These are phyloP conservation scores for Drechmeria coniospora DNA, from an alignment of 2,329 filamentous ascomycete species.

Conservation along the genomic window DNA sequence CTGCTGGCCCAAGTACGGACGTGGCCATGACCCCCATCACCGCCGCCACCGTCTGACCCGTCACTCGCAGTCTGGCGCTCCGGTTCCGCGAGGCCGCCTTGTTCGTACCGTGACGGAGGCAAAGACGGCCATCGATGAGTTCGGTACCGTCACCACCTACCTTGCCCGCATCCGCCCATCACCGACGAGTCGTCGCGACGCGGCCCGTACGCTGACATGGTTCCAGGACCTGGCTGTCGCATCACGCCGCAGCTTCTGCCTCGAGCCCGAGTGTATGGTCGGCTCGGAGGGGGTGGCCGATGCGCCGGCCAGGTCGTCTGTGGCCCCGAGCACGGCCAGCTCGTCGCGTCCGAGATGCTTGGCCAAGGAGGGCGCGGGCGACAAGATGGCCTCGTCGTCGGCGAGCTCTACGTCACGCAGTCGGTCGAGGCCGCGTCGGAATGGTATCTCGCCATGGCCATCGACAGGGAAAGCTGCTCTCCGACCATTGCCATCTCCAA, in stretches of 20 bases:
- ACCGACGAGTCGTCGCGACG: too few relatives aligned
- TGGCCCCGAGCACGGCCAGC: constrained; percentile 6
- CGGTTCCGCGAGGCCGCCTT: constrained; percentile 10
- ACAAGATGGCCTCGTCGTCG: constrained; percentile 7
- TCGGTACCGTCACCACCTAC: constrained; percentile 3
- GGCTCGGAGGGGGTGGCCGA: constrained; percentile 4
- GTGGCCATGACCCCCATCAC: too few relatives aligned
- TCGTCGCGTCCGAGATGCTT: constrained; percentile 9
- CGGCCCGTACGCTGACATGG: not conserved
- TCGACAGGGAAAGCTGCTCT: constrained; percentile 24
- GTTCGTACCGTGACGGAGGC: constrained; percentile 10
- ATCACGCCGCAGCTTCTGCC: constrained; percentile 14
- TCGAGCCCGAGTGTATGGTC: constrained; percentile 3
- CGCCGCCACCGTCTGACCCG: constrained; percentile 1
- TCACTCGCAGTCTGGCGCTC: constrained; percentile 10
- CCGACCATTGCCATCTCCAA: constrained; percentile 22
- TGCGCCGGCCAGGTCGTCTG: constrained; percentile 4
- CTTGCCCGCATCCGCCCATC: not conserved
- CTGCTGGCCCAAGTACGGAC: constrained; percentile 11
- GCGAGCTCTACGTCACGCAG: constrained; percentile 22
- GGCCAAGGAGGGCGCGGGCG: constrained; percentile 1
- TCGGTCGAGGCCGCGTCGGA: constrained; percentile 12
- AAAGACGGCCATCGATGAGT: constrained; percentile 6
- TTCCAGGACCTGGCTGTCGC: constrained; percentile 9
- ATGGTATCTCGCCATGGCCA: constrained; percentile 25